These are phyloP conservation scores for Gyromitra esculenta DNA, from an alignment of 2,329 filamentous ascomycete genomes.

Conservation along the genomic window DNA sequence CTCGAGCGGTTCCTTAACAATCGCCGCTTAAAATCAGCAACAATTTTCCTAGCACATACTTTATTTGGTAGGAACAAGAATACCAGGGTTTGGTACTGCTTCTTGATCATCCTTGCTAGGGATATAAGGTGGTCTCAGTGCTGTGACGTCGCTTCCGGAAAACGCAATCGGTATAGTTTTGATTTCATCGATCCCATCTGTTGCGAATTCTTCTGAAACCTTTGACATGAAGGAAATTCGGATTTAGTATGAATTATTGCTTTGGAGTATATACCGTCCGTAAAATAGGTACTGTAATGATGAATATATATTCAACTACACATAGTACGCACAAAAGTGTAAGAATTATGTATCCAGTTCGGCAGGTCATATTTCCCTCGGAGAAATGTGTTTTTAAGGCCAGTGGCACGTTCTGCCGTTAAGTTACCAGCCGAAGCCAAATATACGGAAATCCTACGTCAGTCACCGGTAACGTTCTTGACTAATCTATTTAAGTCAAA, in stretches of 20 bases:
- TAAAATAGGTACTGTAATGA: background rate
- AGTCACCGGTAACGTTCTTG: too few relatives aligned
- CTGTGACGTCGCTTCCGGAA: conserved; percentile 14
- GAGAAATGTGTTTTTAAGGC: background rate
- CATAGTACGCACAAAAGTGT: background rate
- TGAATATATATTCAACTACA: background rate
- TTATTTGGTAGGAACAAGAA: background rate
- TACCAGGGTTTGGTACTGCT: conserved; percentile 32
- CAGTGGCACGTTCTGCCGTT: too few relatives aligned
- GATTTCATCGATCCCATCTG: background rate
- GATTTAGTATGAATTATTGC: background rate
- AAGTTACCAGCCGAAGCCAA: too few relatives aligned
- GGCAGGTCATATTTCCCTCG: background rate
- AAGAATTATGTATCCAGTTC: conserved; percentile 7
- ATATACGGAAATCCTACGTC: too few relatives aligned
- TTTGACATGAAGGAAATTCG: conserved; percentile 6
- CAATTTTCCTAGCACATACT: background rate
- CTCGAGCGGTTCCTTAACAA: conserved; percentile 61
- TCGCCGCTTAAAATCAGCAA: background rate
- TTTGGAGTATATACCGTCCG: background rate
- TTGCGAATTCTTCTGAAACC: conserved; percentile 21
- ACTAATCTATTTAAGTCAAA: too few relatives aligned
- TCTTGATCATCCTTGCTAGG: conserved; percentile 19
- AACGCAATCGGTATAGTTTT: conserved; percentile 14
- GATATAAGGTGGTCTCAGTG: conserved; percentile 24